phyloP scores from a whole-genome alignment of 1,284 basidiomycete species.

The Ceratobasidium sp. region DNA sequence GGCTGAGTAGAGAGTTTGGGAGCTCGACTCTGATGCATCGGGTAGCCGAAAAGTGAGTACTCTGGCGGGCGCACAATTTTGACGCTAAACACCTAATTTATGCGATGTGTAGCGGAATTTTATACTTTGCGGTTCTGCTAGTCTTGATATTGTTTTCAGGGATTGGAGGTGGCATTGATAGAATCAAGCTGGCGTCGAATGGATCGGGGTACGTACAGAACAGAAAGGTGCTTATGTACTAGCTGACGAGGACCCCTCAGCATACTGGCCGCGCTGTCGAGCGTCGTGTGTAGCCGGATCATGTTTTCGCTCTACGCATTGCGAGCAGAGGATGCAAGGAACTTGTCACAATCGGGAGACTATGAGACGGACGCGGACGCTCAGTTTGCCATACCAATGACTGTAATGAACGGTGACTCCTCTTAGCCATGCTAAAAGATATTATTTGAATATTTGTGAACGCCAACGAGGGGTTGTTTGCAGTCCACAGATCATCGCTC shows the following conservation, averaged over 20 bases:
- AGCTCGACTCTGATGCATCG: constrained; percentile 8
- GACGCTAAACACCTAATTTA: background rate
- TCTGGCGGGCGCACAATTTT: too few relatives aligned
- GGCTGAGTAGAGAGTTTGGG: constrained; percentile 11
- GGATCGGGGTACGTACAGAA: constrained; percentile 25
- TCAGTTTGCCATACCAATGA: too few relatives aligned
- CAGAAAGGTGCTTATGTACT: background rate
- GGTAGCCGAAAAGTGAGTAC: constrained; percentile 7
- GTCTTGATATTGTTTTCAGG: background rate
- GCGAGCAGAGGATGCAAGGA: too few relatives aligned
- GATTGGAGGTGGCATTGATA: constrained; percentile 11
- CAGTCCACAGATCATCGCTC: too few relatives aligned
- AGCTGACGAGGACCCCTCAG: background rate
- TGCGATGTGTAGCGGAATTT: background rate
- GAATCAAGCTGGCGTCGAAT: constrained; percentile 17
- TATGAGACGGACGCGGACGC: too few relatives aligned
- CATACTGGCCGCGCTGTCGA: background rate
- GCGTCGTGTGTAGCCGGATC: constrained; percentile 7
- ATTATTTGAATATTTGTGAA: too few relatives aligned
- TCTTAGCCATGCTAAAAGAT: too few relatives aligned
- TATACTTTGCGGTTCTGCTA: background rate
- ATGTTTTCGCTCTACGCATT: background rate
- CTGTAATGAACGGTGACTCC: too few relatives aligned
- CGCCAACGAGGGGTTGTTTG: too few relatives aligned
- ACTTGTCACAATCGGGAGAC: too few relatives aligned